A percentile compares a stretch with the other conserved stretches of the same genome.
Conservation (phyloP, 202 grass and related monocot genomes). For the Cymbopogon flexuosus region DNA sequence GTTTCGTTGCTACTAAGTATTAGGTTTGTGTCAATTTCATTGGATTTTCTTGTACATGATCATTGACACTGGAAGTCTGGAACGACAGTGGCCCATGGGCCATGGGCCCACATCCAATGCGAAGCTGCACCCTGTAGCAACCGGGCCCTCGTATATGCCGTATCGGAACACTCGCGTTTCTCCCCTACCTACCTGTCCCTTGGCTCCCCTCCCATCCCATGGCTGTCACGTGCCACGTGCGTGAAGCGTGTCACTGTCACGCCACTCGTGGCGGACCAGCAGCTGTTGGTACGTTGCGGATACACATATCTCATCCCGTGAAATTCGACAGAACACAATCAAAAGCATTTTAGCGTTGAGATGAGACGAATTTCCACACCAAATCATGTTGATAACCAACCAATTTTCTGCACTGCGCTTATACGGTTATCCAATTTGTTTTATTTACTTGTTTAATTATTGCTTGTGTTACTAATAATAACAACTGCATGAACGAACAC, state of each 20-base stretch:
- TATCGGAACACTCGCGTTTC: background rate
- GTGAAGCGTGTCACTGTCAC: slow-evolving; percentile 4
- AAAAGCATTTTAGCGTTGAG: background rate
- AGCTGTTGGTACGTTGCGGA: background rate
- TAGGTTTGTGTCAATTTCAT: slow-evolving; percentile 33
- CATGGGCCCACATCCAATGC: background rate
- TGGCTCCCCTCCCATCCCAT: no score
- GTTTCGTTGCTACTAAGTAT: background rate
- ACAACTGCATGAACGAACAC: background rate
- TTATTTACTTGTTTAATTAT: background rate
- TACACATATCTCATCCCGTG: background rate
- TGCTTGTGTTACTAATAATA: background rate
- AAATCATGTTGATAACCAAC: background rate
- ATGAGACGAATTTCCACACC: no score
- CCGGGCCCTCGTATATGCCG: background rate
- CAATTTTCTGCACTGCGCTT: background rate
- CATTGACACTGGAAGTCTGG: background rate
- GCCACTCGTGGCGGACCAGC: background rate
- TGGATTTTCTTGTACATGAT: background rate
- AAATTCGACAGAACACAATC: background rate
- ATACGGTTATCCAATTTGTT: background rate
- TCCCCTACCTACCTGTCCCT: background rate
- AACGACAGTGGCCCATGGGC: background rate
- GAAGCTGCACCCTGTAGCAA: background rate
- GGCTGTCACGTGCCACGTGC: background rate